phyloP scores from a whole-genome alignment of 2,329 filamentous ascomycete genomes.

The Penicillium vulpinum region DNA sequence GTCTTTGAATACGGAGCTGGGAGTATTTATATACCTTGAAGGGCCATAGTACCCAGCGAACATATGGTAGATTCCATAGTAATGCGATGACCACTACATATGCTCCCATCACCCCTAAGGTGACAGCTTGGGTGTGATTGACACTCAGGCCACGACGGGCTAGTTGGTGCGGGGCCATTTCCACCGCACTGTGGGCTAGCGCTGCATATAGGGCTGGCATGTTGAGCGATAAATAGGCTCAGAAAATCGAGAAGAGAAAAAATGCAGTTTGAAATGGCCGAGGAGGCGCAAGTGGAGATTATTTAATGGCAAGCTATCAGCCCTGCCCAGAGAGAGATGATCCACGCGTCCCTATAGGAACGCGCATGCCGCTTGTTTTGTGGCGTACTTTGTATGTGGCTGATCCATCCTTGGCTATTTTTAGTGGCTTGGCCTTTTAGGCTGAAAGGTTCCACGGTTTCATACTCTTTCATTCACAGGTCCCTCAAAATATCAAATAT shows the following conservation, averaged over 20 bases:
- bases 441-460: background rate
- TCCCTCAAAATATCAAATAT: background rate
- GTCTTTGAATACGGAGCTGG: background rate
- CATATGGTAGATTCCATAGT: slow-evolving; percentile 76
- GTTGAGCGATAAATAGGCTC: slow-evolving; percentile 1
- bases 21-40: slow-evolving; percentile 63
- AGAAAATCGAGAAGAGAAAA: background rate
- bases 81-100: slow-evolving; percentile 74
- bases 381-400: slow-evolving; percentile 4
- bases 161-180: slow-evolving; percentile 36
- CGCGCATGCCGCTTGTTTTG: slow-evolving; percentile 7
- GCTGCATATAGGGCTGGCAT: slow-evolving; percentile 33
- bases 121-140: slow-evolving; percentile 69
- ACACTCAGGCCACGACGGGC: slow-evolving; percentile 58
- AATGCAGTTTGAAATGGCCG: background rate
- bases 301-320: background rate
- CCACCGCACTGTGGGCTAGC: slow-evolving; percentile 22
- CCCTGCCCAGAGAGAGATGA: background rate
- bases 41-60: slow-evolving; percentile 74
- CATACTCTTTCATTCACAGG: background rate
- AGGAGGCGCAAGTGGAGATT: background rate
- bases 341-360: slow-evolving; percentile 11
- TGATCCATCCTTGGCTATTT: slow-evolving; percentile 4
- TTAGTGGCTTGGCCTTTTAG: slow-evolving; percentile 1
- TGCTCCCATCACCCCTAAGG: slow-evolving; percentile 67